Evolutionary conservation across 441 rosid genomes (phyloP).

Genomic region (Biscutella laevigata): DNA sequence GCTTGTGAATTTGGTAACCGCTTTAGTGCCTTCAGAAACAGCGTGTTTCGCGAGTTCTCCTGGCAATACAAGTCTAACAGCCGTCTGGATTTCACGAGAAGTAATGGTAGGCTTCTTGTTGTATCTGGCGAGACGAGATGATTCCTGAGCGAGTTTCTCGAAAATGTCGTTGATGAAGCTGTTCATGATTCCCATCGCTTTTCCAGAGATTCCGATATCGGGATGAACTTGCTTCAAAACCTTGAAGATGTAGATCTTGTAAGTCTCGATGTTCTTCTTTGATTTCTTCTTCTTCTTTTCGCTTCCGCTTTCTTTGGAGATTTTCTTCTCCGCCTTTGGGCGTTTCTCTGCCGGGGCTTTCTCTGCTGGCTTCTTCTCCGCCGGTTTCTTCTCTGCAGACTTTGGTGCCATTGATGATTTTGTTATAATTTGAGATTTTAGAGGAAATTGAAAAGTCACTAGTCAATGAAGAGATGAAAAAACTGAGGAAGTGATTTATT

Average conservation of each 20-base stretch:
- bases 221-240: conserved; percentile 45
- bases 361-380: conserved; percentile 34
- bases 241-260: conserved; percentile 55
- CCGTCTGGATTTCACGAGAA: conserved; percentile 41
- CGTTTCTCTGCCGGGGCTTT: conserved; percentile 35
- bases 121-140: conserved; percentile 36
- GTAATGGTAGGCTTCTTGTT: conserved; percentile 46
- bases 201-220: conserved; percentile 33
- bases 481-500: not conserved
- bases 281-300: conserved; percentile 41
- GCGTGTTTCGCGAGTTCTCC: conserved; percentile 48
- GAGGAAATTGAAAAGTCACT: accelerated
- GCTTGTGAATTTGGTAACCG: conserved; percentile 47
- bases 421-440: not conserved
- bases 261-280: conserved; percentile 45
- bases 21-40: conserved; percentile 45
- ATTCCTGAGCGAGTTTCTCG: conserved; percentile 43
- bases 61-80: conserved; percentile 40
- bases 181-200: conserved; percentile 33
- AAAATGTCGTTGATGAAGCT: conserved; percentile 32
- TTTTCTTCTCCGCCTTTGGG: conserved; percentile 49
- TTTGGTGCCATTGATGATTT: conserved; percentile 32
- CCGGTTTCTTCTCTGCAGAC: conserved; percentile 42
- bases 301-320: conserved; percentile 36
- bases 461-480: not conserved